A percentile compares a stretch with the other conserved stretches of the same genome.
These are phyloP conservation scores for Rhodotorula toruloides DNA, from an alignment of 768 basidiomycete species.

Conservation along the genomic window DNA sequence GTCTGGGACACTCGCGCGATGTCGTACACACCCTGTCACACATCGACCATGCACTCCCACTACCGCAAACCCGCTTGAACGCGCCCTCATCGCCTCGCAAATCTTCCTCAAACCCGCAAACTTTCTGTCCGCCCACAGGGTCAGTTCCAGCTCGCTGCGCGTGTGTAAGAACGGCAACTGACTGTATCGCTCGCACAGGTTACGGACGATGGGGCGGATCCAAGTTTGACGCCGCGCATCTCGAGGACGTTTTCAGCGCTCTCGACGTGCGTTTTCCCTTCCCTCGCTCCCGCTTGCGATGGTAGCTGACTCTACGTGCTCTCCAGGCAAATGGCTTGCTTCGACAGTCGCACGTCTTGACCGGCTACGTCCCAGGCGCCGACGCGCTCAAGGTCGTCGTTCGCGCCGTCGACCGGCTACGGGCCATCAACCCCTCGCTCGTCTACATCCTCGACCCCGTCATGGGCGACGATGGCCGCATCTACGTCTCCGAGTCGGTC, in stretches of 20 bases:
- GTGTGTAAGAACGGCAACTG: background rate
- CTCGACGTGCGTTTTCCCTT: slow-evolving; percentile 53
- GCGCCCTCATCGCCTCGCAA: background rate
- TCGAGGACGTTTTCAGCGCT: slow-evolving; percentile 65
- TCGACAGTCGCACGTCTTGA: slow-evolving; percentile 66
- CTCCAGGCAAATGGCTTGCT: slow-evolving; percentile 61
- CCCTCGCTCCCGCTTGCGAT: background rate
- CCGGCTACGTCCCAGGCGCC: slow-evolving; percentile 84
- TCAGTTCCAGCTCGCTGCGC: background rate
- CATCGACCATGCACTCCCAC: no score
- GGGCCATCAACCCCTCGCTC: slow-evolving; percentile 56
- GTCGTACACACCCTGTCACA: background rate
- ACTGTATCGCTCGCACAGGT: slow-evolving; percentile 52
- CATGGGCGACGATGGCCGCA: slow-evolving; percentile 79
- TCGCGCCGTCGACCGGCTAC: slow-evolving; percentile 60
- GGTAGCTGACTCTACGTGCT: background rate
- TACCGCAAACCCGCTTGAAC: background rate
- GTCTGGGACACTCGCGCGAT: background rate
- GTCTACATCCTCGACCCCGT: slow-evolving; percentile 93
- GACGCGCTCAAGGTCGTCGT: slow-evolving; percentile 67
- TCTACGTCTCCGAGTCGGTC: slow-evolving; percentile 84
- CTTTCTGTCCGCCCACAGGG: slow-evolving; percentile 3
- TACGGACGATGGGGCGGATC: slow-evolving; percentile 77
- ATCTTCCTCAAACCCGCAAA: background rate
- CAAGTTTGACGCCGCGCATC: slow-evolving; percentile 68